Conservation (phyloP, 331 rosid species). For the Ulmus americana region DNA sequence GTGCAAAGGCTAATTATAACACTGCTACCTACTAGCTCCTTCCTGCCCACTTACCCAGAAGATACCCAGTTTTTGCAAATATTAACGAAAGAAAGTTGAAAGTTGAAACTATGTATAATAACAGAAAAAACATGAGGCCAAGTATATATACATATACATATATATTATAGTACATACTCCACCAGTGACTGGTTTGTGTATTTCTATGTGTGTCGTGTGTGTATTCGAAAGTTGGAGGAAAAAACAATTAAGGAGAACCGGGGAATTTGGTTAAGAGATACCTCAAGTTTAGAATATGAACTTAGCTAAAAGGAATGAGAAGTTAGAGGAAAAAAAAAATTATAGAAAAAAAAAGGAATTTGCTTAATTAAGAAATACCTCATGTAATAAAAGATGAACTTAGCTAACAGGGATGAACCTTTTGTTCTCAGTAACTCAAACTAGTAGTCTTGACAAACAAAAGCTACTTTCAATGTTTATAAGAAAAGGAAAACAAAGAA, state of each 20-base stretch:
- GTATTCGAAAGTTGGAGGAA: too few species aligned
- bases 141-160: too few species aligned
- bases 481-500: background rate
- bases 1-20: conserved; percentile 13
- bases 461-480: background rate
- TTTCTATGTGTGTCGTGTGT: too few species aligned
- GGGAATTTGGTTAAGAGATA: too few species aligned
- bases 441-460: background rate
- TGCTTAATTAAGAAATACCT: background rate
- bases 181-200: too few species aligned
- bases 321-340: too few species aligned
- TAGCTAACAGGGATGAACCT: background rate
- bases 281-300: too few species aligned
- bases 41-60: background rate
- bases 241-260: too few species aligned
- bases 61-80: background rate
- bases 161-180: too few species aligned
- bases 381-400: background rate
- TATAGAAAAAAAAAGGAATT: background rate
- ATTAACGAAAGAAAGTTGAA: background rate
- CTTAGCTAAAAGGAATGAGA: too few species aligned
- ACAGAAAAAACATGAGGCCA: background rate
- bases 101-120: background rate
- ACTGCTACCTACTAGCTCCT: background rate
- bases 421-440: background rate